Evolutionary conservation across 805 yeast genomes (phyloP).

Genomic region (Saccharomyces eubayanus): DNA sequence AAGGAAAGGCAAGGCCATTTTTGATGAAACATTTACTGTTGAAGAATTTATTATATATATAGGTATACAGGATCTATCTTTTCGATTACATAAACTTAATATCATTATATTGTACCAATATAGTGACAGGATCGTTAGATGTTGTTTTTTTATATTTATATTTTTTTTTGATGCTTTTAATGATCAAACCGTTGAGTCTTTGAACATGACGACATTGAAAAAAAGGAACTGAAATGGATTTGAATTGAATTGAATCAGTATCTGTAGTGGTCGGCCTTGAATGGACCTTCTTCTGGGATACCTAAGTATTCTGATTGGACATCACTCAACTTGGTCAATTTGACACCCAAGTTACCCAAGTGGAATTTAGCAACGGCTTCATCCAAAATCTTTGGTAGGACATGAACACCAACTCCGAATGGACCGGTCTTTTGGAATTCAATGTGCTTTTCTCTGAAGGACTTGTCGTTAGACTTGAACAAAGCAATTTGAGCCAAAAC

Average conservation of each 20-base stretch:
- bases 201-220: conserved; percentile 6
- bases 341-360: conserved; percentile 88
- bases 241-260: conserved; percentile 43
- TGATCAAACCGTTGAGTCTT: conserved; percentile 18
- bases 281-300: conserved; percentile 89
- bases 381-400: conserved; percentile 94
- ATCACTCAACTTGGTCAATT: conserved; percentile 63
- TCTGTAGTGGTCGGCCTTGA: conserved; percentile 96
- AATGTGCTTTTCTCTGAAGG: conserved; percentile 69
- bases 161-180: conserved; percentile 2
- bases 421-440: conserved; percentile 92
- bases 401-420: conserved; percentile 87
- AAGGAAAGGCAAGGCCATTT: not conserved
- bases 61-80: not conserved
- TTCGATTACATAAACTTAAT: not conserved
- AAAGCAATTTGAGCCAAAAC: conserved; percentile 97
- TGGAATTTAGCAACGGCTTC: conserved; percentile 98
- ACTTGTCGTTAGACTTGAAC: conserved; percentile 77
- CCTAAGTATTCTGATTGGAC: conserved; percentile 93
- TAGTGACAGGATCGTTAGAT: not conserved
- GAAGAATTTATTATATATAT: conserved; percentile 13
- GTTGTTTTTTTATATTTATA: not conserved
- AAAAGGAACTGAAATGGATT: conserved; percentile 1
- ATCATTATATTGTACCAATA: conserved; percentile 1
- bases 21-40: conserved; percentile 13